Conservation (phyloP, 192 early-diverging fungal genomes). For the Linnemannia zychae region DNA sequence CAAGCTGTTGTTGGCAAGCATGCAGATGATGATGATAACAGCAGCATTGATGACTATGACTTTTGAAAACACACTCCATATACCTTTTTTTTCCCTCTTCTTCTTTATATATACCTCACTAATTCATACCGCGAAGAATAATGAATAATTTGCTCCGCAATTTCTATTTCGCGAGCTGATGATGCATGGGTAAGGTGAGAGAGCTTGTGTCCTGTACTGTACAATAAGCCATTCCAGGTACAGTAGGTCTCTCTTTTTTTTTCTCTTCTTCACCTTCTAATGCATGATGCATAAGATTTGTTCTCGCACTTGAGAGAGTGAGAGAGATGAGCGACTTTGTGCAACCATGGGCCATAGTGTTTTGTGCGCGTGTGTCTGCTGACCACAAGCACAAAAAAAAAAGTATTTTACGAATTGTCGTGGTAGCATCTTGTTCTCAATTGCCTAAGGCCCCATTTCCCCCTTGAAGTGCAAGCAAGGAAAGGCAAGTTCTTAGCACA, state of each 20-base stretch:
- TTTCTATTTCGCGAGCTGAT: background rate
- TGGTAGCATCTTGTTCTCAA: too few relatives aligned
- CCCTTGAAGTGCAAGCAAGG: background rate
- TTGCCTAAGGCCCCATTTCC: too few relatives aligned
- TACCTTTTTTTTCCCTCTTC: background rate
- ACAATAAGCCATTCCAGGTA: background rate
- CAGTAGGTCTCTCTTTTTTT: too few relatives aligned
- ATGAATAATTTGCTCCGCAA: background rate
- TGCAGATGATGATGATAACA: conserved; percentile 20
- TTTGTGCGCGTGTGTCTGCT: conserved; percentile 21
- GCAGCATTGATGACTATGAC: conserved; percentile 46
- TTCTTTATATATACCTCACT: background rate
- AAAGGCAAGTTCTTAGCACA: too few relatives aligned
- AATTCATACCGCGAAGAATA: background rate
- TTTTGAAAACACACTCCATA: conserved; percentile 19
- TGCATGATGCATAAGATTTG: conserved; percentile 4
- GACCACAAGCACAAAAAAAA: conserved; percentile 2
- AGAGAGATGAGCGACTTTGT: conserved; percentile 11
- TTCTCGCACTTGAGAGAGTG: background rate
- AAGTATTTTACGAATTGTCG: background rate
- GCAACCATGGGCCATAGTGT: conserved; percentile 15
- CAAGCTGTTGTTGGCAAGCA: background rate
- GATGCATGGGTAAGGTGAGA: background rate
- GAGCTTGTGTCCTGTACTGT: background rate
- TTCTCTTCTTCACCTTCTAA: background rate